Evolutionary conservation across 2,329 filamentous ascomycete genomes (phyloP), one percentile per base, ranked within the genome.

Genomic region (Nannizziopsis arthrosporioides): DNA sequence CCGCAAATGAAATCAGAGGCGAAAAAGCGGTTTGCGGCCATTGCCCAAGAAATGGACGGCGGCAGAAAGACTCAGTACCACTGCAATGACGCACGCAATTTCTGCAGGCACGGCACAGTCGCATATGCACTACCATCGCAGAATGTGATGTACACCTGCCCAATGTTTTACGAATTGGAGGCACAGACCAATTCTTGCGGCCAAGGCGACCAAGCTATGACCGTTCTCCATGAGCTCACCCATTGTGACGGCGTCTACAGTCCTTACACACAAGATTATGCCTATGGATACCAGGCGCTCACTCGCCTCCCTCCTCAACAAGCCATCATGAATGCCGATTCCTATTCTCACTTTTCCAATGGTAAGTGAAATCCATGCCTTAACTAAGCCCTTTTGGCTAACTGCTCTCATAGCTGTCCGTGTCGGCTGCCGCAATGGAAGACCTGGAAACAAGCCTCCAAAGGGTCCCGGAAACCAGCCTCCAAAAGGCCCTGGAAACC

Each of bases 271-370:
- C 61, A 72, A 1, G 81, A 84, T 57, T 66, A 73, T 45, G 74
- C 68, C 19, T 78, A 77, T 54, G 78, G 76, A 22, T 83, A 81
- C 56, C 61, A 68, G 4, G 70, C 70, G 44, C 60, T 64, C 5
- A 68, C 59, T 2, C 57, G 63, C 5, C 61, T 84, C 53, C 68
- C 63, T 5, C 68, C 68, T 0, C 55, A 61, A 3, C 62, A 75
- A 57, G 78, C 79, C 43, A 58, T 83, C 7, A 68, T 72, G 56
- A 81, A 84, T 53, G 81, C 81, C n/a, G 81, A 84, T 59, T 75
- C 73, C 0, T 82, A 71, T 57, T 71, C 73, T 5, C 61, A 77
- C 22, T 77, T 71, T 55, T 71, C 75, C 15, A 75, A 76, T 54
- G 72, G 62, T 63, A 53, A 51, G 59, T 58, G 37, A 35, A 15